Conservation (phyloP, 805 yeast species). For the Wilhelminamyces savonicus region DNA sequence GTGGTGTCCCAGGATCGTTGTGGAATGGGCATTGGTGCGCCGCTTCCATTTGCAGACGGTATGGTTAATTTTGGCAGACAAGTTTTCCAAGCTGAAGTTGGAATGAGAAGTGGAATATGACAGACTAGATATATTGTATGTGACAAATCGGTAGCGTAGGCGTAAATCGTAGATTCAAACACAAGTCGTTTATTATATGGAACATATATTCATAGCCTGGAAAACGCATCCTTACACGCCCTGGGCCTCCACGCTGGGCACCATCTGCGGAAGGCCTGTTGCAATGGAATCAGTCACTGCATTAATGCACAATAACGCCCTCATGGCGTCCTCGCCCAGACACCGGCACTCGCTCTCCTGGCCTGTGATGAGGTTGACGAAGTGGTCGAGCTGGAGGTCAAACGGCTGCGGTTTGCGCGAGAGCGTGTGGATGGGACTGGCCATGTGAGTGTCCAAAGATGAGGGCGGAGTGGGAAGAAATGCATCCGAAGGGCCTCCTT, state of each 20-base stretch:
- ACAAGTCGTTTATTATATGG: too few relatives aligned
- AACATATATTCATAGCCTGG: too few relatives aligned
- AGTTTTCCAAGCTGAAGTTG: conserved; percentile 12
- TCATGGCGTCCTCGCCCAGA: conserved; percentile 27
- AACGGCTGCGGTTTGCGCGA: conserved; percentile 22
- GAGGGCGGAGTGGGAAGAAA: conserved; percentile 28
- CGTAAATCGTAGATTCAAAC: too few relatives aligned
- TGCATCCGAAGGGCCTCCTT: too few relatives aligned
- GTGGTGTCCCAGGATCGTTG: conserved; percentile 41
- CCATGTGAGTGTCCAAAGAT: conserved; percentile 18
- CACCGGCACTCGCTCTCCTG: conserved; percentile 20
- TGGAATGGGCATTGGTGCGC: conserved; percentile 33
- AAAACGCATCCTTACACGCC: too few relatives aligned
- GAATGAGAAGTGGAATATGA: background rate
- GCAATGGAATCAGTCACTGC: conserved; percentile 27
- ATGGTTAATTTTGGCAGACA: conserved; percentile 17
- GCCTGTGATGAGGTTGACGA: conserved; percentile 27
- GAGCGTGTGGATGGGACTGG: conserved; percentile 12
- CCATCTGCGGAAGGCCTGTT: conserved; percentile 26
- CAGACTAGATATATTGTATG: background rate
- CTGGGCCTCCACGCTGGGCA: too few relatives aligned
- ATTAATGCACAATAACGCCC: conserved; percentile 28
- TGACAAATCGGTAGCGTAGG: too few relatives aligned
- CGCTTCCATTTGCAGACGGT: conserved; percentile 26
- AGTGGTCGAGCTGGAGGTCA: conserved; percentile 34